Evolutionary conservation across 1,139 yeast species (phyloP).

Genomic region (Yamadazyma oceani): DNA sequence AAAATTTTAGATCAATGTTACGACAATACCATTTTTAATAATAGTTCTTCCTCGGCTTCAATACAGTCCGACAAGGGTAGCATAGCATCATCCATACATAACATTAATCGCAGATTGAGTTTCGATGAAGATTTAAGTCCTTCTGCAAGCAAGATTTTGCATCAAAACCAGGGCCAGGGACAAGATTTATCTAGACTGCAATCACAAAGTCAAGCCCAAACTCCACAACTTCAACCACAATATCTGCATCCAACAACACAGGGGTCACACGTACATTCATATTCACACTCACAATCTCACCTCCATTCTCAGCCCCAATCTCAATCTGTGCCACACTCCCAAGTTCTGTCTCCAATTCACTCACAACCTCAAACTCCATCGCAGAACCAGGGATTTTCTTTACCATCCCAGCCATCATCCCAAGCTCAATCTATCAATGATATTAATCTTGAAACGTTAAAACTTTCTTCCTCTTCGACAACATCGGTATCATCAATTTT

Average conservation of each 20-base stretch:
- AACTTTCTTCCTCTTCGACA: conserved; percentile 10
- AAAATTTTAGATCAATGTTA: conserved; percentile 29
- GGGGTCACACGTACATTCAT: not conserved
- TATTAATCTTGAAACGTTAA: conserved; percentile 11
- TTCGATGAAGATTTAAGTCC: conserved; percentile 15
- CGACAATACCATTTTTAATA: conserved; percentile 10
- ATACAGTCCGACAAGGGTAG: conserved; percentile 14
- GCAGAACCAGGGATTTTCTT: not conserved
- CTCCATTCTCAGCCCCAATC: not conserved
- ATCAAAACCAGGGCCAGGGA: conserved; percentile 5
- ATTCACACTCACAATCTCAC: not conserved
- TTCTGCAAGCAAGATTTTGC: conserved; percentile 6
- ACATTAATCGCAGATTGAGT: conserved; percentile 8
- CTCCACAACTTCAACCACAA: conserved; percentile 1
- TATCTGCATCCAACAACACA: not conserved
- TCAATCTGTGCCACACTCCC: conserved; percentile 1
- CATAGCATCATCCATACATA: conserved; percentile 7
- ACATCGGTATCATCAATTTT: conserved; percentile 4
- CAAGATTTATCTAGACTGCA: conserved; percentile 5
- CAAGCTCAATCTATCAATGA: too few species aligned
- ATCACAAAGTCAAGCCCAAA: conserved; percentile 1
- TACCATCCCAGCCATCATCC: not conserved
- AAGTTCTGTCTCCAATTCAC: conserved; percentile 1
- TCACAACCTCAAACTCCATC: conserved; percentile 2
- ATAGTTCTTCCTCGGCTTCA: conserved; percentile 10